phyloP scores from a whole-genome alignment of 2,329 filamentous ascomycete species.

The Leptographium wingfieldii region DNA sequence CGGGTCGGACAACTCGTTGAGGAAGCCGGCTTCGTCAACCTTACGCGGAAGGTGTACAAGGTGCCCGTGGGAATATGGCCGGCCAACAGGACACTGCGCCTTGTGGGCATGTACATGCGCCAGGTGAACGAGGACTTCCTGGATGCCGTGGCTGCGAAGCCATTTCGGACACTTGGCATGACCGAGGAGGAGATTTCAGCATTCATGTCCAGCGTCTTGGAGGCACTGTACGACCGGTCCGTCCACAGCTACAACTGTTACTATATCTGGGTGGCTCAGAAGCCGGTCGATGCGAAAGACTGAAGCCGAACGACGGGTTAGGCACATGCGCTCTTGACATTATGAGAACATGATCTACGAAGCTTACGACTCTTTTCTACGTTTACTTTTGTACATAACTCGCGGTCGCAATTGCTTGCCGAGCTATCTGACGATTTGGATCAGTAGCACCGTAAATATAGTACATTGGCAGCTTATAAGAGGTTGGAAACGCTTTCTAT shows the following conservation, averaged over 20 bases:
- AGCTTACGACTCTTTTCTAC: background rate
- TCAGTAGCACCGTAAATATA: too few species aligned
- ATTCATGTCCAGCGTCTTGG: constrained; percentile 11
- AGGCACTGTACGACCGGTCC: constrained; percentile 23
- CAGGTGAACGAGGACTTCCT: constrained; percentile 16
- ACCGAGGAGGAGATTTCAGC: constrained; percentile 40
- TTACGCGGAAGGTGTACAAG: constrained; percentile 26
- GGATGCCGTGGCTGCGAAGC: constrained; percentile 9
- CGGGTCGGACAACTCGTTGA: constrained; percentile 21
- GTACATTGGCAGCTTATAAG: too few species aligned
- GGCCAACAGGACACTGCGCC: constrained; percentile 25
- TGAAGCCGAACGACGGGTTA: background rate
- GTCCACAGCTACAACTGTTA: constrained; percentile 5
- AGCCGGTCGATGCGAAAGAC: constrained; percentile 11
- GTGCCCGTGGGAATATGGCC: constrained; percentile 31
- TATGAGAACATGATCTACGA: background rate
- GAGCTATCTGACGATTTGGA: too few species aligned
- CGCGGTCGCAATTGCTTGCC: too few species aligned
- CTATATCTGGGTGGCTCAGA: constrained; percentile 11
- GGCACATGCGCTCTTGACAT: background rate
- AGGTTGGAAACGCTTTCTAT: too few species aligned
- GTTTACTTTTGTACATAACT: background rate
- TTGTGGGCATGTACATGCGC: constrained; percentile 24
- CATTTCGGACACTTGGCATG: constrained; percentile 10
- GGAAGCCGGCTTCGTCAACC: constrained; percentile 27